phyloP scores from a whole-genome alignment of 176 grass and related monocot genomes.

The Elaeis guineensis region DNA sequence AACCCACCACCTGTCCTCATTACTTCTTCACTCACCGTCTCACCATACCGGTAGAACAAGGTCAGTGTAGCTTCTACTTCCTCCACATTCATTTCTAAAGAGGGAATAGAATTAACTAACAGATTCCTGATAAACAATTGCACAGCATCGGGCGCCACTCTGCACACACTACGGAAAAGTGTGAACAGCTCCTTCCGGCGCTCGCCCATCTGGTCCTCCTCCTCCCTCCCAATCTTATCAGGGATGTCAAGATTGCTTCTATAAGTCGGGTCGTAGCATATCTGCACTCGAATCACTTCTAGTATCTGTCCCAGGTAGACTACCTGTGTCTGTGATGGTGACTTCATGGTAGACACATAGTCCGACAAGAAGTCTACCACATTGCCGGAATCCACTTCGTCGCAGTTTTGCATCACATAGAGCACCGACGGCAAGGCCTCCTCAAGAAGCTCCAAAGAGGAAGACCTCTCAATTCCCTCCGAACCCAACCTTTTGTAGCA shows the following conservation, averaged over 20 bases:
- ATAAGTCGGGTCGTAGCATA: slow-evolving; percentile 61
- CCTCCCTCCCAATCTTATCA: slow-evolving; percentile 88
- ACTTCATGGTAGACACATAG: slow-evolving; percentile 68
- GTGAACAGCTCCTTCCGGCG: slow-evolving; percentile 69
- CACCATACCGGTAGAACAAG: slow-evolving; percentile 66
- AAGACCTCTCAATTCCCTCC: slow-evolving; percentile 35
- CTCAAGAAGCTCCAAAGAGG: slow-evolving; percentile 64
- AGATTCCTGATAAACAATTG: slow-evolving; percentile 74
- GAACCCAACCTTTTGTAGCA: slow-evolving; percentile 64
- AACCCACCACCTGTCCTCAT: slow-evolving; percentile 54
- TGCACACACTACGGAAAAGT: slow-evolving; percentile 81
- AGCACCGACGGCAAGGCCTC: slow-evolving; percentile 73
- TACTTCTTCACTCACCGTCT: slow-evolving; percentile 62
- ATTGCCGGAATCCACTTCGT: slow-evolving; percentile 49
- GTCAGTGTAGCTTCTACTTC: slow-evolving; percentile 75
- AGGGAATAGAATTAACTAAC: slow-evolving; percentile 44
- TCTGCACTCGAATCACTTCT: slow-evolving; percentile 57
- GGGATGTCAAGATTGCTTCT: slow-evolving; percentile 70
- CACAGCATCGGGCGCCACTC: slow-evolving; percentile 59
- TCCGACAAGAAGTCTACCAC: slow-evolving; percentile 79
- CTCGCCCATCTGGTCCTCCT: slow-evolving; percentile 82
- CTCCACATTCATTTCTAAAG: slow-evolving; percentile 62
- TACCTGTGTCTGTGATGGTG: slow-evolving; percentile 66
- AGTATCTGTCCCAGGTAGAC: slow-evolving; percentile 57
- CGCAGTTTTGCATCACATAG: slow-evolving; percentile 49